phyloP scores from a whole-genome alignment of 2,329 filamentous ascomycete species.

The Paraphoma chrysanthemicola region DNA sequence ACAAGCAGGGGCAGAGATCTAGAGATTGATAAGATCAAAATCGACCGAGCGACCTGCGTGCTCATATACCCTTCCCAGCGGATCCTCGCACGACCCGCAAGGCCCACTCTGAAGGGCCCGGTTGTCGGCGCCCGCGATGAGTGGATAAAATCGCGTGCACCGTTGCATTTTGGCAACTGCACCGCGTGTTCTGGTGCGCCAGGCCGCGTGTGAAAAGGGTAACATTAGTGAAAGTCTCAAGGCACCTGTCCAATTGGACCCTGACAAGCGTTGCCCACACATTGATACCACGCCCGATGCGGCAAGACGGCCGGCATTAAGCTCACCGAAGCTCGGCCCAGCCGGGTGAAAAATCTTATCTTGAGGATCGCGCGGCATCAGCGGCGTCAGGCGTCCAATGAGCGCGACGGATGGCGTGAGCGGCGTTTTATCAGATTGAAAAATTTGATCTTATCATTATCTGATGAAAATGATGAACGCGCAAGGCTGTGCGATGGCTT shows the following conservation, averaged over 20 bases:
- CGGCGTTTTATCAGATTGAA: constrained; percentile 34
- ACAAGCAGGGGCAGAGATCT: constrained; percentile 7
- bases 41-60: constrained; percentile 15
- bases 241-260: neutral
- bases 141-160: constrained; percentile 12
- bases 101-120: constrained; percentile 11
- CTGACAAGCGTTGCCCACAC: constrained; percentile 17
- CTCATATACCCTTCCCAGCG: constrained; percentile 23
- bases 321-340: constrained; percentile 30
- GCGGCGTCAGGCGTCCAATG: constrained; percentile 20
- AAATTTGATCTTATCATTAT: constrained; percentile 38
- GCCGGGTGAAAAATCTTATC: constrained; percentile 28
- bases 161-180: neutral
- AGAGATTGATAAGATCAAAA: constrained; percentile 37
- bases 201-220: constrained; percentile 17
- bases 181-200: constrained; percentile 14
- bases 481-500: constrained; percentile 2
- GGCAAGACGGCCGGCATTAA: constrained; percentile 23
- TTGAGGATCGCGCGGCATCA: constrained; percentile 30
- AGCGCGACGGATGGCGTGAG: constrained; percentile 1
- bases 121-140: constrained; percentile 16
- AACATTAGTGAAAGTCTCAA: constrained; percentile 12
- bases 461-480: constrained; percentile 22
- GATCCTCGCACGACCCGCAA: constrained; percentile 14
- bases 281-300: constrained; percentile 13